Conservation (phyloP, 371 early-diverging fungal genomes). For the Mortierella sp. region DNA sequence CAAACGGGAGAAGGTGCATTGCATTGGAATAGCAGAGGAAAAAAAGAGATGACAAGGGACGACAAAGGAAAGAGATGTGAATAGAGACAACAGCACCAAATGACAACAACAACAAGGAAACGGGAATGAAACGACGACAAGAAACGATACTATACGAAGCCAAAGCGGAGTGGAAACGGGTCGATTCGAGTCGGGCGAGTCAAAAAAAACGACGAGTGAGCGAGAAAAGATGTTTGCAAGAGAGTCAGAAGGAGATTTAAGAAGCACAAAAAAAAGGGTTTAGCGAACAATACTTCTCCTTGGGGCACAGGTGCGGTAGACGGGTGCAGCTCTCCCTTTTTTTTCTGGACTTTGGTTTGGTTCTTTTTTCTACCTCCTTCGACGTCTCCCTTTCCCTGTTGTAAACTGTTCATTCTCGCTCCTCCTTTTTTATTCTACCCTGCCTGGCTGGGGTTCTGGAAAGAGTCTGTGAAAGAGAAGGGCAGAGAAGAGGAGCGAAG, state of each 20-base stretch:
- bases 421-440: neutral
- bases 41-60: neutral
- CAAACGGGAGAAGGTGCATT: conserved; percentile 8
- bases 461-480: neutral
- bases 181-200: neutral
- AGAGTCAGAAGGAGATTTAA: neutral
- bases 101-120: neutral
- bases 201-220: neutral
- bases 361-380: neutral
- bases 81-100: neutral
- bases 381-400: neutral
- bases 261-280: conserved; percentile 4
- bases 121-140: neutral
- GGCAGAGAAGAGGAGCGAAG: neutral
- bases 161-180: neutral
- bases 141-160: neutral
- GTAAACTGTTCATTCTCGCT: neutral
- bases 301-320: neutral
- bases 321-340: conserved; percentile 5
- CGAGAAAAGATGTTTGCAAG: neutral
- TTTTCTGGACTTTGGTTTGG: conserved; percentile 13
- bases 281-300: conserved; percentile 11
- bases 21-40: neutral
- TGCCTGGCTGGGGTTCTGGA: neutral
- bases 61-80: neutral